Conservation (phyloP, 768 basidiomycete species). For the Leccinum boreale region DNA sequence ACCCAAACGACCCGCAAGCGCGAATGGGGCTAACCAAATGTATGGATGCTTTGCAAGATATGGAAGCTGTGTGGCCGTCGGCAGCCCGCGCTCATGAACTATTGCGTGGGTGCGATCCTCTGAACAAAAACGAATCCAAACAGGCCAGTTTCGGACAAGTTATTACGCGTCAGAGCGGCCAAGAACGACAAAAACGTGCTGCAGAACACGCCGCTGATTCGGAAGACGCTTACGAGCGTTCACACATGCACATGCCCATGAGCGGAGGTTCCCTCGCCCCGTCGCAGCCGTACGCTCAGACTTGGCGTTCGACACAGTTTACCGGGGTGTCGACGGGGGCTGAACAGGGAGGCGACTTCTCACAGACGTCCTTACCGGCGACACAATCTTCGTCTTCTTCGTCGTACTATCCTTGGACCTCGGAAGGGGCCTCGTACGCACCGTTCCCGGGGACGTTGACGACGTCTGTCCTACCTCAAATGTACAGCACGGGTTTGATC, state of each 20-base stretch:
- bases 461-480: slow-evolving; percentile 70
- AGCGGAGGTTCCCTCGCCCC: slow-evolving; percentile 1
- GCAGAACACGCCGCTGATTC: slow-evolving; percentile 51
- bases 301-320: slow-evolving; percentile 31
- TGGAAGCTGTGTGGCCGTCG: slow-evolving; percentile 73
- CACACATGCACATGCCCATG: slow-evolving; percentile 13
- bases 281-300: slow-evolving; percentile 23
- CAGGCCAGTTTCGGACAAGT: slow-evolving; percentile 5
- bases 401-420: slow-evolving; percentile 48
- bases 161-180: slow-evolving; percentile 12
- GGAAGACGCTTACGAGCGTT: slow-evolving; percentile 26
- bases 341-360: slow-evolving; percentile 11
- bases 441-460: slow-evolving; percentile 50
- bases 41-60: slow-evolving; percentile 60
- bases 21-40: slow-evolving; percentile 60
- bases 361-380: slow-evolving; percentile 7
- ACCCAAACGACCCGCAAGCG: slow-evolving; percentile 69
- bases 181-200: slow-evolving; percentile 54
- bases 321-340: not conserved
- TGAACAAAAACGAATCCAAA: slow-evolving; percentile 10
- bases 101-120: slow-evolving; percentile 56
- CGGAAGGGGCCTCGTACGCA: slow-evolving; percentile 31
- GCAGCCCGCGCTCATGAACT: slow-evolving; percentile 73
- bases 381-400: slow-evolving; percentile 22
- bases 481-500: slow-evolving; percentile 70